Evolutionary conservation across 164 flowering plant species (phyloP), one percentile per base, ranked within the genome.

Genomic region (Magnolia sinica): DNA sequence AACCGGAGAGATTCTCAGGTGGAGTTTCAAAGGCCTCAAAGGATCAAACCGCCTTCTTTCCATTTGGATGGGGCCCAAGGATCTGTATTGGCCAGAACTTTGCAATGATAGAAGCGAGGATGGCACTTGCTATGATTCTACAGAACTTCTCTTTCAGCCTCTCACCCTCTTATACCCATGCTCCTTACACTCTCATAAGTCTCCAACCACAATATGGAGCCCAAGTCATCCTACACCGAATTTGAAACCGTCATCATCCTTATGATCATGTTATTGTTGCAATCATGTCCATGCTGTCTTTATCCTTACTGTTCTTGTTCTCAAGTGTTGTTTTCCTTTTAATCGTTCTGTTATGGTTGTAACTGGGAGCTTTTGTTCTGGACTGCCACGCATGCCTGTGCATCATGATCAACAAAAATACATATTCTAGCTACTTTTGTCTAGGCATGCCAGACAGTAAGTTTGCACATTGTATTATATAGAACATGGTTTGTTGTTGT

Each of bases 61-160:
- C 83, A 37, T 81, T 81, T 64, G 76, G 83, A 24, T 72, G 79
- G 73, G 83, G 83, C 1, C 81, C 81, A 5, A 51, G 81, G 31
- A 61, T 74, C 16, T 78, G 81, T 64, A 23, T 78, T 19, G 81
- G 81, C 29, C 81, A 78, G 72, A 61, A 52, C 52, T 74, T 78
- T 50, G 77, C 74, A 10, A 7, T 78, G 73, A 50, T 73, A 7
- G 79, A 76, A 73, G 82, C 82, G 2, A 76, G 73, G 69, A 5
- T 80, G 20, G 79, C 74, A 7, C 19, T 76, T 55, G 74, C 76
- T 14, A 68, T 76, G 64, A 73, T 80, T 64, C 73, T 80, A 50
- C 82, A 80, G 50, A 68, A 50, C 8, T 80, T 76, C 52, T 76
- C 73, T 4, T 76, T 68, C 55, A 50, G 18, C 29, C 78, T 76